phyloP scores from a whole-genome alignment of 805 yeast species.

The Suhomyces prunicola region DNA sequence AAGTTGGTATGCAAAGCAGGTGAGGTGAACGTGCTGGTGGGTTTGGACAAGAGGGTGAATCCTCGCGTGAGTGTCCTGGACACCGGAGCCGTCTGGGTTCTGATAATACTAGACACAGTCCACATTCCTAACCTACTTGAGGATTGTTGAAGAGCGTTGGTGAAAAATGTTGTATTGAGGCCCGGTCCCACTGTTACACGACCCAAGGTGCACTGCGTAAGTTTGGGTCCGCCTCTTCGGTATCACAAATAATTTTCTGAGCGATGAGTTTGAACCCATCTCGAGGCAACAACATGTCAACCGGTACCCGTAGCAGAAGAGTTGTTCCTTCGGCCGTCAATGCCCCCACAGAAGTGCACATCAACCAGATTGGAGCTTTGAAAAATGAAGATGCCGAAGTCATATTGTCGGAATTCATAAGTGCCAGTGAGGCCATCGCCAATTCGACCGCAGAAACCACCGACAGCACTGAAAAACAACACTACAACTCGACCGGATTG shows the following conservation, averaged over 20 bases:
- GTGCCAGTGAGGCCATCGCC: conserved; percentile 33
- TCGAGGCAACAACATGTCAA: conserved; percentile 17
- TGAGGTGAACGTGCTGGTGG: conserved; percentile 6
- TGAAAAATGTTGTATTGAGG: neutral
- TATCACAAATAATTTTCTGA: neutral
- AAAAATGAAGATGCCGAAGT: conserved; percentile 44
- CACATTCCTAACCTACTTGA: conserved; percentile 3
- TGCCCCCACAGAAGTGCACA: conserved; percentile 43
- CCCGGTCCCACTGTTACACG: neutral
- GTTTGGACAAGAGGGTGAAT: conserved; percentile 12
- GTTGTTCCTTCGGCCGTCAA: conserved; percentile 43
- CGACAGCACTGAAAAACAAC: conserved; percentile 20
- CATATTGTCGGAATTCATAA: conserved; percentile 42
- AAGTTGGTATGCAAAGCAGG: neutral
- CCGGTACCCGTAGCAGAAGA: conserved; percentile 40
- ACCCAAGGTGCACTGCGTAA: neutral
- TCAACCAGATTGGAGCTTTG: conserved; percentile 26
- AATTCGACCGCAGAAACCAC: conserved; percentile 24
- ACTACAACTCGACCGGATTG: conserved; percentile 25
- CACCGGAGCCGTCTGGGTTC: conserved; percentile 4
- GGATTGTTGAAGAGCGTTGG: neutral
- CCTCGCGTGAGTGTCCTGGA: conserved; percentile 5
- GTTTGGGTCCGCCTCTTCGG: neutral
- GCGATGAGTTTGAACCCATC: neutral
- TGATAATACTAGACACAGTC: conserved; percentile 4